Base-by-base conservation (phyloP, 1,284 basidiomycete species). In the Puccinia novopanici region DNA sequence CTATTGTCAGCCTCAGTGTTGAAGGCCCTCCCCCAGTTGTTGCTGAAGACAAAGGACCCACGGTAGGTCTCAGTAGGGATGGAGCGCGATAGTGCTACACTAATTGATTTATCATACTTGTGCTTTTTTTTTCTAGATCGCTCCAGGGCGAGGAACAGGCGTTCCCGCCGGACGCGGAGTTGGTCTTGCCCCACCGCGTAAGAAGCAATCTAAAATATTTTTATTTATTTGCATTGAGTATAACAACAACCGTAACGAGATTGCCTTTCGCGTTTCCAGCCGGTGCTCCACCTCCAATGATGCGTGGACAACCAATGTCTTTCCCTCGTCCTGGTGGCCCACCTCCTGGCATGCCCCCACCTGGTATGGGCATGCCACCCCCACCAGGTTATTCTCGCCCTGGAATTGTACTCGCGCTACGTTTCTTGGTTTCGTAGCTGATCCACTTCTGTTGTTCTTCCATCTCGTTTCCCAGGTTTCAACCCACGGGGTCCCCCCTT, bases 101-200 rank as follows among this genome's bases (percentile, higher is more conserved):
- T 24, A n/a, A 24, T n/a, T 48, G 81, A 82, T 40, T 82, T 63
- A 71, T 52, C 5, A 40, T n/a, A n/a, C n/a, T 63, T 19, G 6
- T 17, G 27, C 10, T 63, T 37, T 17, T 34, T 83, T 73, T 82
- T 82, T 27, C 12, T 67, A 94, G 93, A 88, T 95, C 82, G 91
- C 92, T 82, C 89, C 90, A 81, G 97, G 96, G 76, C 94, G 95
- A 84, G 97, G 97, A 82, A 91, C 92, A 82, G 97, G 95, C 84
- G 91, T 94, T 88, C 93, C 95, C 84, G 95, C 96, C 81, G 96
- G 97, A 82, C 92, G 96, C 84, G 96, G 97, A 74, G 97, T 98
- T 90, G 95, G 95, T 81, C 92, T 95, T 89, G 91, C 95, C 89
- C 94, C 93, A 82, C 93, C 93, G 34, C 91, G 93, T 92, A 86